Percentiles rank a stretch among this genome's conserved stretches.
Evolutionary conservation across 2,329 filamentous ascomycete genomes (phyloP).

Genomic region (Ceratocystis albifundus): DNA sequence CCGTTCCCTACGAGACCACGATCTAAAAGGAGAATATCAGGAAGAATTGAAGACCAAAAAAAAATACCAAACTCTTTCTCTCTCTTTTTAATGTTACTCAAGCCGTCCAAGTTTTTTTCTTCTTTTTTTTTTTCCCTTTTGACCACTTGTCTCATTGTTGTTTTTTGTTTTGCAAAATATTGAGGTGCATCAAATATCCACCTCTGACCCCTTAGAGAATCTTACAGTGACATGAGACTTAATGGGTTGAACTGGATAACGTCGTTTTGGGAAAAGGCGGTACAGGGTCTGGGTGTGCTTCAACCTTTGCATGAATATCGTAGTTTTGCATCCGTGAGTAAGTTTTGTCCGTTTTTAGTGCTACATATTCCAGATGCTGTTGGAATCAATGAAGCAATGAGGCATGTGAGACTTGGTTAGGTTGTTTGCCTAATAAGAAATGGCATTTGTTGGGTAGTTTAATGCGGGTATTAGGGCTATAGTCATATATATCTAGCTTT

Average conservation of each 20-base stretch:
- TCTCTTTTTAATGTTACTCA: slow-evolving; percentile 22
- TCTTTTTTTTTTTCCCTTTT: slow-evolving; percentile 10
- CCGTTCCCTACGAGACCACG: slow-evolving; percentile 93
- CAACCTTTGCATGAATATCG: neutral
- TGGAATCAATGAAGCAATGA: neutral
- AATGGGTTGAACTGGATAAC: neutral
- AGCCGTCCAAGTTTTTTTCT: slow-evolving; percentile 8
- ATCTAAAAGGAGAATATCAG: slow-evolving; percentile 55
- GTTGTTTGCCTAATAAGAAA: neutral
- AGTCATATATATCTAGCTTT: neutral
- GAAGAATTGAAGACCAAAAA: slow-evolving; percentile 23
- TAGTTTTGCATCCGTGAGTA: neutral
- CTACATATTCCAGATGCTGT: too few relatives aligned
- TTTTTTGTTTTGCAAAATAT: neutral
- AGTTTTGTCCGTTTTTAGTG: neutral
- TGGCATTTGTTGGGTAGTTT: neutral
- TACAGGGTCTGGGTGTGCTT: neutral
- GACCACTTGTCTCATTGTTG: neutral
- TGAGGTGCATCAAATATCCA: neutral
- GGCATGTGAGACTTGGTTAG: neutral
- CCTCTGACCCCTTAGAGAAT: too few relatives aligned
- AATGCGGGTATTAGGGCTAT: too few relatives aligned
- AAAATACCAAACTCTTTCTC: slow-evolving; percentile 24
- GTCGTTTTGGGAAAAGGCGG: neutral
- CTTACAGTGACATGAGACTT: too few relatives aligned